phyloP scores from a whole-genome alignment of 495 filamentous ascomycete species.

The Penicillium bialowiezense region DNA sequence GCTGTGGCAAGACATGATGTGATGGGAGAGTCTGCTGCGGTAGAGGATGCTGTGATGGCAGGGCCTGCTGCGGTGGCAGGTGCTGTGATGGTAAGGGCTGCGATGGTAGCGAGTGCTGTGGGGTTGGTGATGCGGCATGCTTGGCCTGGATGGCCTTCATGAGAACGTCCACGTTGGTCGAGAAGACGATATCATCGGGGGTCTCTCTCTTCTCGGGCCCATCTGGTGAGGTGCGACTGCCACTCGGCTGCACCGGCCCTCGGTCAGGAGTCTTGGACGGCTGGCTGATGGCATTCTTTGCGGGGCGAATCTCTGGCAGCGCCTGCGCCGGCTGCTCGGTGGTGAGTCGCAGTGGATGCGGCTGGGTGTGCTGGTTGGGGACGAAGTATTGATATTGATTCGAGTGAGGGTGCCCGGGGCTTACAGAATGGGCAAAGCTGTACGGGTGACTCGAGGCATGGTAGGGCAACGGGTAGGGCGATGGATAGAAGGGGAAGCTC shows the following conservation, averaged over 20 bases:
- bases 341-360: slow-evolving; percentile 31
- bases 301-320: slow-evolving; percentile 40
- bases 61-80: slow-evolving; percentile 18
- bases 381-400: slow-evolving; percentile 38
- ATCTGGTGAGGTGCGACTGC: slow-evolving; percentile 4
- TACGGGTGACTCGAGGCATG: slow-evolving; percentile 37
- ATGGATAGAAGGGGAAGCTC: slow-evolving; percentile 39
- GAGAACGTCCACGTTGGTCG: slow-evolving; percentile 81
- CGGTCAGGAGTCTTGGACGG: slow-evolving; percentile 22
- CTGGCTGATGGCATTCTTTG: slow-evolving; percentile 41
- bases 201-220: slow-evolving; percentile 16
- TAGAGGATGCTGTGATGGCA: slow-evolving; percentile 21
- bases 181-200: slow-evolving; percentile 56
- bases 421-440: slow-evolving; percentile 33
- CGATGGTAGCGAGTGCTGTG: too few relatives aligned
- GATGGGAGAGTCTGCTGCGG: too few relatives aligned
- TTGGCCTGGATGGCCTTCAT: slow-evolving; percentile 91
- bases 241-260: slow-evolving; percentile 1
- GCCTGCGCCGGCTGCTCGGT: slow-evolving; percentile 30
- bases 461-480: slow-evolving; percentile 37
- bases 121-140: slow-evolving; percentile 20
- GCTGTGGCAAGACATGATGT: not conserved
- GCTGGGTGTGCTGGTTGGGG: slow-evolving; percentile 24
- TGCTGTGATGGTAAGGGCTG: slow-evolving; percentile 29
- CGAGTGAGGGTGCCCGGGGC: slow-evolving; percentile 32